phyloP scores from a whole-genome alignment of 2,329 filamentous ascomycete species.

The Malbranchea zuffiana region DNA sequence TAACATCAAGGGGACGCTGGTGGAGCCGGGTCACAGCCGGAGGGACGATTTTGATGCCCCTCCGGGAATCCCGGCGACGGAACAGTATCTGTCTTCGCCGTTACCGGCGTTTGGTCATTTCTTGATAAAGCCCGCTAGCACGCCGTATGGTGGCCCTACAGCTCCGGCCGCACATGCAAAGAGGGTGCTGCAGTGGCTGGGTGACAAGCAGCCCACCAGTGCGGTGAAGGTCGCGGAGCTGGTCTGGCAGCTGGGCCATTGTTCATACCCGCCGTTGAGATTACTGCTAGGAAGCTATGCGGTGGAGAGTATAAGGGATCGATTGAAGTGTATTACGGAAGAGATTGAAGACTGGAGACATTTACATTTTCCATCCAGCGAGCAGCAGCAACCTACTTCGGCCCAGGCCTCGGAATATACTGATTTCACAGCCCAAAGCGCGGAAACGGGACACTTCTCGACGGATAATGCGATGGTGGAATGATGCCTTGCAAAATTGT shows the following conservation, averaged over 20 bases:
- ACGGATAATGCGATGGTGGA: slow-evolving; percentile 3
- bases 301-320: slow-evolving; percentile 87
- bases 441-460: not conserved
- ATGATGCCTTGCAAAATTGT: no score
- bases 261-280: slow-evolving; percentile 79
- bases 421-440: not conserved
- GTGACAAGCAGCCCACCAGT: slow-evolving; percentile 82
- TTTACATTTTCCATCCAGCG: slow-evolving; percentile 52
- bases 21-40: slow-evolving; percentile 80
- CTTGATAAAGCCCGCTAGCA: slow-evolving; percentile 72
- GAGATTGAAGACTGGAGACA: slow-evolving; percentile 93
- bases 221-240: slow-evolving; percentile 87
- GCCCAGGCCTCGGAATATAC: not conserved
- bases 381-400: slow-evolving; percentile 13
- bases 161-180: slow-evolving; percentile 80
- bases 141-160: slow-evolving; percentile 65
- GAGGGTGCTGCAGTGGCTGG: slow-evolving; percentile 88
- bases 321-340: slow-evolving; percentile 80
- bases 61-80: slow-evolving; percentile 13
- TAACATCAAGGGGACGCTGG: slow-evolving; percentile 85
- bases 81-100: slow-evolving; percentile 34
- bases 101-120: slow-evolving; percentile 86
- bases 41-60: slow-evolving; percentile 54
- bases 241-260: slow-evolving; percentile 90
- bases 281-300: slow-evolving; percentile 86